These are phyloP conservation scores for Triglochin maritima DNA, from an alignment of 106 monocot species.

Conservation along the genomic window DNA sequence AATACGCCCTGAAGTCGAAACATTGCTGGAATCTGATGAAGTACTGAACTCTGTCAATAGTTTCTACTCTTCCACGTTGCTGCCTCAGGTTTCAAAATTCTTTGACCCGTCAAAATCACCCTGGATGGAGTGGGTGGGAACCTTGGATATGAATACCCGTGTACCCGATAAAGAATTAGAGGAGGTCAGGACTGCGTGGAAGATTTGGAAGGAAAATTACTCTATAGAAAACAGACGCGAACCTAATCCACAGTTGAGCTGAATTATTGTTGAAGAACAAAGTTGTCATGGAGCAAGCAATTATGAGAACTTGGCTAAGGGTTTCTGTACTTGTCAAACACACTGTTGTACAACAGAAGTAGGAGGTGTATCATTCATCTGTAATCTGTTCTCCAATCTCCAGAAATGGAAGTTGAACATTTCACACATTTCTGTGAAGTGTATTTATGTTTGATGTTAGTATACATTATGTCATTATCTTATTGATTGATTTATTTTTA, in stretches of 20 bases:
- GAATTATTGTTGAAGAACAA: background rate
- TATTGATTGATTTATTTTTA: too few species aligned
- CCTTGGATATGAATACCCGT: conserved; percentile 44
- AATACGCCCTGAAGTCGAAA: conserved; percentile 40
- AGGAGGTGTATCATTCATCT: too few species aligned
- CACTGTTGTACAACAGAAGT: too few species aligned
- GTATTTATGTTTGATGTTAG: too few species aligned
- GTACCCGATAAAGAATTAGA: conserved; percentile 55
- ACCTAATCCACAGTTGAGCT: background rate
- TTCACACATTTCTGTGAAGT: too few species aligned
- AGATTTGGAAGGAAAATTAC: conserved; percentile 34
- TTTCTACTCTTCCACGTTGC: conserved; percentile 40
- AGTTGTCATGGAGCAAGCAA: too few species aligned
- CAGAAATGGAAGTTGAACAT: too few species aligned
- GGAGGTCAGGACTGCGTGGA: conserved; percentile 61
- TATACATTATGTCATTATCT: too few species aligned
- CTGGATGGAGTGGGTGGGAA: conserved; percentile 75
- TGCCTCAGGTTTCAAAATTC: conserved; percentile 61
- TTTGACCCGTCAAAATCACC: conserved; percentile 56
- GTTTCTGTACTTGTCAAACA: too few species aligned
- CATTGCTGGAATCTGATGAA: conserved; percentile 54
- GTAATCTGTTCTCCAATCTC: too few species aligned
- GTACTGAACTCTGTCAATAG: conserved; percentile 39
- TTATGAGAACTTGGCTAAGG: too few species aligned
- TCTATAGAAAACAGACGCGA: background rate